phyloP scores from a whole-genome alignment of 768 basidiomycete species.

The Boletus eberwhitei region DNA sequence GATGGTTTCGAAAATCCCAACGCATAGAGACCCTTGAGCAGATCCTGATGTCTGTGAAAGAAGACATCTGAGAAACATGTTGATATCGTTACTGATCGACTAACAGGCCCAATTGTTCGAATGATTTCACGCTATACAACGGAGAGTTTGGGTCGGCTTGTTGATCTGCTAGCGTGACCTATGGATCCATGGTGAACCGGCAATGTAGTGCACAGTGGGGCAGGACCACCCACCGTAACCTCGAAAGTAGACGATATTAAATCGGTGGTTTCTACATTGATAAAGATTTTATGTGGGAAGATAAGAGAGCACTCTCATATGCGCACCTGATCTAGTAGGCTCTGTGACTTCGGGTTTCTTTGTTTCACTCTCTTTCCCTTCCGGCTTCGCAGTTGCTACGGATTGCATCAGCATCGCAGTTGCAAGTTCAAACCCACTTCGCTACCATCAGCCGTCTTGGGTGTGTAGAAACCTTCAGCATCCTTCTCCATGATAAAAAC shows the following conservation, averaged over 20 bases:
- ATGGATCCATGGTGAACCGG: constrained; percentile 10
- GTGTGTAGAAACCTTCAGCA: constrained; percentile 75
- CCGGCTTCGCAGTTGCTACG: constrained; percentile 18
- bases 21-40: constrained; percentile 90
- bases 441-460: constrained; percentile 43
- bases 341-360: constrained; percentile 19
- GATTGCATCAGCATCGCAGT: constrained; percentile 8
- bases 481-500: constrained; percentile 59
- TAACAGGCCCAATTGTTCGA: constrained; percentile 93
- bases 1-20: constrained; percentile 98
- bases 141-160: constrained; percentile 97
- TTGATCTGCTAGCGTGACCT: constrained; percentile 97
- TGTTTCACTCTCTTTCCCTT: constrained; percentile 28
- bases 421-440: neutral
- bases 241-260: constrained; percentile 80
- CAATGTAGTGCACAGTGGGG: neutral
- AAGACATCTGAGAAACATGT: constrained; percentile 2
- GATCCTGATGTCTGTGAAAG: constrained; percentile 66
- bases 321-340: constrained; percentile 23
- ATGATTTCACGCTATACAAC: constrained; percentile 86
- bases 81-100: constrained; percentile 30
- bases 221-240: constrained; percentile 56
- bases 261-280: constrained; percentile 41
- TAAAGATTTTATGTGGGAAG: neutral
- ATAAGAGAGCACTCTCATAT: neutral